phyloP scores from a whole-genome alignment of 495 filamentous ascomycete species.

The Lasiosphaeriaceae sp. region DNA sequence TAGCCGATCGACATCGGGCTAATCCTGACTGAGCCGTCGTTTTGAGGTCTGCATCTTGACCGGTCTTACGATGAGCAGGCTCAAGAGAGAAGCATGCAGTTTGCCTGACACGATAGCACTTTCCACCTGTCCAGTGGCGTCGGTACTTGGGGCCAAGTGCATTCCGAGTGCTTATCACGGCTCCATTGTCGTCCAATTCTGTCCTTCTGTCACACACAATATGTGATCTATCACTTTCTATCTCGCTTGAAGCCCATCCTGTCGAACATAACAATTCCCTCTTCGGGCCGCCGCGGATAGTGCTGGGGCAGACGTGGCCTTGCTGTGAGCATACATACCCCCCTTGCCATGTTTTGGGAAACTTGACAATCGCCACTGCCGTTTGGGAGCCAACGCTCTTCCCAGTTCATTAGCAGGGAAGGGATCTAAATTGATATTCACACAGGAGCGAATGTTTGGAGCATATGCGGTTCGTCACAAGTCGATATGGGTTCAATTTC shows the following conservation, averaged over 20 bases:
- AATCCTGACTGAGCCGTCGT: constrained; percentile 6
- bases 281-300: constrained; percentile 9
- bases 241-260: constrained; percentile 5
- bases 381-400: background rate
- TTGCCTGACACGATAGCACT: background rate
- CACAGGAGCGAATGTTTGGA: background rate
- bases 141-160: constrained; percentile 3
- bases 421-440: too few relatives aligned
- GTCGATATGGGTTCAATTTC: background rate
- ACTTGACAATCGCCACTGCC: background rate
- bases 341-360: constrained; percentile 9
- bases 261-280: constrained; percentile 15
- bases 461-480: background rate
- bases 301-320: background rate
- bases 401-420: too few relatives aligned
- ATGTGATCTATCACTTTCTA: constrained; percentile 14
- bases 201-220: background rate
- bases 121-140: background rate
- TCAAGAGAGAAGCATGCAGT: background rate
- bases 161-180: constrained; percentile 13
- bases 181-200: constrained; percentile 1
- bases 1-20: constrained; percentile 2
- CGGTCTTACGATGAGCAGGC: background rate
- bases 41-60: constrained; percentile 1
- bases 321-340: background rate